Conservation (phyloP, 257 asterid genomes). For the Mitragyna speciosa region DNA sequence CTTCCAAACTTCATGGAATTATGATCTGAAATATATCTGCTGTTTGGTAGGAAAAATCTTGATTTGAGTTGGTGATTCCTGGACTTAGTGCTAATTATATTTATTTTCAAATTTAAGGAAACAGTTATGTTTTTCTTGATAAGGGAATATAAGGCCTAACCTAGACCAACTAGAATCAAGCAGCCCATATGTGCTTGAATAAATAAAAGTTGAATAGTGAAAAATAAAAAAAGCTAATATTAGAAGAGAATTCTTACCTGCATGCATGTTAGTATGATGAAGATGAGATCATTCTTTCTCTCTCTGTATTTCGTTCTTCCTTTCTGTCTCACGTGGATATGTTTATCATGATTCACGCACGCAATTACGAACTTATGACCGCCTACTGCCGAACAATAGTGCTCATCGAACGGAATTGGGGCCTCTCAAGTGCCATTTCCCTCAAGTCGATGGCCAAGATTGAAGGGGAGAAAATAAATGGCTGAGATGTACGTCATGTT, state of each 20-base stretch:
- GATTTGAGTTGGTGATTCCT: background rate
- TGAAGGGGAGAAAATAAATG: no score
- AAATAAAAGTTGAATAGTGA: background rate
- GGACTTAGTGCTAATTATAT: background rate
- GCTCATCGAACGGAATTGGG: no score
- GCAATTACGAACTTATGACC: no score
- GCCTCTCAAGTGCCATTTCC: no score
- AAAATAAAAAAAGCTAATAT: background rate
- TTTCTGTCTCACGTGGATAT: constrained; percentile 17
- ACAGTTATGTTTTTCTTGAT: no score
- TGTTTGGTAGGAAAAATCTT: constrained; percentile 7
- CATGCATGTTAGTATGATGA: no score
- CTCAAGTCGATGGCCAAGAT: no score
- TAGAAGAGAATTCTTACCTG: background rate
- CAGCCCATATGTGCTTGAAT: constrained; percentile 19
- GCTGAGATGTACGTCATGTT: no score
- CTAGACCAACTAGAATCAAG: background rate
- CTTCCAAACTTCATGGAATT: constrained; percentile 21
- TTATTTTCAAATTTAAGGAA: no score
- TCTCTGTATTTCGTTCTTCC: background rate
- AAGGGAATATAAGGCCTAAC: constrained; percentile 6
- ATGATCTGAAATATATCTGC: background rate
- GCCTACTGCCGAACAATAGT: no score
- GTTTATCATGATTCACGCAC: constrained; percentile 15
- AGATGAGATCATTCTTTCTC: background rate